These are phyloP conservation scores for Avena insularis DNA, from an alignment of 176 grass and related monocot genomes.

Conservation along the genomic window DNA sequence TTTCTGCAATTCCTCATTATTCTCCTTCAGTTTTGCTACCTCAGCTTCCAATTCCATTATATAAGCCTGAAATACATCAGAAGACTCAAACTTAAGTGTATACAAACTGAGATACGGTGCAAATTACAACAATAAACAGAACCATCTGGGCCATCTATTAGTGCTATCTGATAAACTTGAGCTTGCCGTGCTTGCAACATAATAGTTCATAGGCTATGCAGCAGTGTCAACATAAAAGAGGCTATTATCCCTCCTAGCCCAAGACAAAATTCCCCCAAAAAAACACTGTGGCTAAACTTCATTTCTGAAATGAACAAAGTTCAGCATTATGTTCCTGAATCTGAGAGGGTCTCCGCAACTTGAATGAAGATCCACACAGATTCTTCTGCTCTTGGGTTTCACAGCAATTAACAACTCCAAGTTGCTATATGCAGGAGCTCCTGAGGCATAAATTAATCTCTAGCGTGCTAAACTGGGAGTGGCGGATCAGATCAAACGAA, in stretches of 20 bases:
- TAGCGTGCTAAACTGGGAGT: slow-evolving; percentile 20
- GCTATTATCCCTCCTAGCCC: not conserved
- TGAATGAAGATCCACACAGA: slow-evolving; percentile 32
- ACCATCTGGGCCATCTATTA: not conserved
- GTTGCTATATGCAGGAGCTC: slow-evolving; percentile 46
- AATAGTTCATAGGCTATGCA: not conserved
- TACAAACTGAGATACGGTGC: not conserved
- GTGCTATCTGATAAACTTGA: not conserved
- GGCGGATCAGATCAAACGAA: slow-evolving; percentile 44
- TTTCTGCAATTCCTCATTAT: slow-evolving; percentile 76
- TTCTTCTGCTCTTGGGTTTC: slow-evolving; percentile 36
- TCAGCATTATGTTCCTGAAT: slow-evolving; percentile 33
- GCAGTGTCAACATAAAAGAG: not conserved
- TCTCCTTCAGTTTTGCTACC: slow-evolving; percentile 84
- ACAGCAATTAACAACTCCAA: slow-evolving; percentile 35
- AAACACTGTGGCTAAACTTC: not conserved
- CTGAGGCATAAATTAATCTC: slow-evolving; percentile 32
- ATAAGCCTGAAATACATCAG: slow-evolving; percentile 60
- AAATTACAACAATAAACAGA: not conserved
- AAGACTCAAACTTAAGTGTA: slow-evolving; percentile 10
- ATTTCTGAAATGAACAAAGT: slow-evolving; percentile 28
- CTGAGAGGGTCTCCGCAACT: slow-evolving; percentile 12
- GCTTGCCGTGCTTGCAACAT: not conserved
- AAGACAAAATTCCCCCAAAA: not conserved
- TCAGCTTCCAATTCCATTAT: slow-evolving; percentile 92